A percentile compares a stretch with the other conserved stretches of the same genome.
These are phyloP conservation scores for Pseudogymnoascus sp. DNA, from an alignment of 2,329 filamentous ascomycete genomes.

Conservation along the genomic window DNA sequence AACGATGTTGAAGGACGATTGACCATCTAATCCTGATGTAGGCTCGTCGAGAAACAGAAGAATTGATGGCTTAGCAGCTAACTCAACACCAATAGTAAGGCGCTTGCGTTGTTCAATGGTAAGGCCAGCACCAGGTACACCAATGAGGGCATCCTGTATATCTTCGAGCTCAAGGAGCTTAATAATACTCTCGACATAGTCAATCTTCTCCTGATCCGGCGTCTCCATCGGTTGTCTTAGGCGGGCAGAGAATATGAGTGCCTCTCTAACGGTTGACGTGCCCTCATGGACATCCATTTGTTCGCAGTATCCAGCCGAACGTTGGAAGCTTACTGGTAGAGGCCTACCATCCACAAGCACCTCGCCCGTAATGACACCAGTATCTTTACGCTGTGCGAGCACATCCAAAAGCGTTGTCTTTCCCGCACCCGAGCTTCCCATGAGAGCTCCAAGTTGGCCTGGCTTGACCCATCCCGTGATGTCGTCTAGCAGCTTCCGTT, in stretches of 20 bases:
- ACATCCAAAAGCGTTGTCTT: constrained; percentile 85
- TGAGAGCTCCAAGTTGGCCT: constrained; percentile 61
- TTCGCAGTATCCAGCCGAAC: constrained; percentile 68
- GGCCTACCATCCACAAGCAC: constrained; percentile 62
- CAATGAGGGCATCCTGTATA: constrained; percentile 59
- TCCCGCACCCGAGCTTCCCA: constrained; percentile 63
- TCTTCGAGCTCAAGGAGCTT: constrained; percentile 58
- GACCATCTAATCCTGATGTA: constrained; percentile 55
- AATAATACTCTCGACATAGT: constrained; percentile 74
- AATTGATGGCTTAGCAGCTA: constrained; percentile 49
- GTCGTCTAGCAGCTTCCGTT: constrained; percentile 67
- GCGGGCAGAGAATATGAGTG: constrained; percentile 76
- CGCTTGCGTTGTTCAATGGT: constrained; percentile 57
- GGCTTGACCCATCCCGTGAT: constrained; percentile 76
- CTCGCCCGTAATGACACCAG: constrained; percentile 80
- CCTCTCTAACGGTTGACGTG: constrained; percentile 80
- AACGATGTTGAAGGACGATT: constrained; percentile 57
- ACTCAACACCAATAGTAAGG: constrained; percentile 52
- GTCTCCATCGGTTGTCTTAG: constrained; percentile 74
- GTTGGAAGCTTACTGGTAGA: constrained; percentile 76
- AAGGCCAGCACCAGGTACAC: constrained; percentile 52
- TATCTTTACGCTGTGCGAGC: constrained; percentile 75
- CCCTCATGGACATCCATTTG: constrained; percentile 85
- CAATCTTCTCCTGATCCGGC: constrained; percentile 67
- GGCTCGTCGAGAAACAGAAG: constrained; percentile 58